Base-by-base conservation (phyloP, 352 stramenopile genomes). In the Phytophthora tentaculata region DNA sequence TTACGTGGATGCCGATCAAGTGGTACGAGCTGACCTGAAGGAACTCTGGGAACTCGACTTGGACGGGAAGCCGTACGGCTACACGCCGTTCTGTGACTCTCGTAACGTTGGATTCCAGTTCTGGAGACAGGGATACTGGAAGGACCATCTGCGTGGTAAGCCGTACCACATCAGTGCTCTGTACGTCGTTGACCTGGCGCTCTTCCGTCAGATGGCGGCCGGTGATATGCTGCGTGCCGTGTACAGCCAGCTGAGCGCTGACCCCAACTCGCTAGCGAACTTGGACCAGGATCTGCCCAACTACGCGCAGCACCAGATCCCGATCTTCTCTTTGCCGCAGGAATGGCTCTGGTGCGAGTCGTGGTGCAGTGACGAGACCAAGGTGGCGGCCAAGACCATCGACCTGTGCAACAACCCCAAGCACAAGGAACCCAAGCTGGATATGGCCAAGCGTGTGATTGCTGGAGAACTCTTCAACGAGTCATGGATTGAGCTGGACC, bases 341-440 rank as follows among this genome's bases (percentile, higher is more conserved):
- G 98, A 99, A 71, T 99, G 98, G 98, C 88, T 99, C 9, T 99
- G 98, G 98, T 99, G 98, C 73, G 98, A 99, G 71, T 97, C 91
- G 22, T 99, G 98, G 98, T 99, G 98, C 84, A 98, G 90, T 58
- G 97, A 99, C 55, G 96, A 98, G 60, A 98, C 94, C 16, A 99
- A 99, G 77, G 85, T 74, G 13, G 61, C 84, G 10, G 97, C 98
- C 22, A 99, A 99, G 86, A 99, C 98, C 5, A 99, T 99, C 72
- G 98, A 99, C 77, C 79, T 99, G 56, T 99, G 98, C 83, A 99
- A 99, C 83, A 99, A 99, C 75, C 98, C 98, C 4, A 90, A 99
- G 72, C 97, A 99, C 83, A 99, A 99, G 84, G 98, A 99, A 73
- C 96, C 98, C 13, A 99, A 99, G 77, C 86, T 99, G 24, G 96